Evolutionary conservation across 495 filamentous ascomycete species (phyloP).

Genomic region (Podospora bellae-mahoneyi): DNA sequence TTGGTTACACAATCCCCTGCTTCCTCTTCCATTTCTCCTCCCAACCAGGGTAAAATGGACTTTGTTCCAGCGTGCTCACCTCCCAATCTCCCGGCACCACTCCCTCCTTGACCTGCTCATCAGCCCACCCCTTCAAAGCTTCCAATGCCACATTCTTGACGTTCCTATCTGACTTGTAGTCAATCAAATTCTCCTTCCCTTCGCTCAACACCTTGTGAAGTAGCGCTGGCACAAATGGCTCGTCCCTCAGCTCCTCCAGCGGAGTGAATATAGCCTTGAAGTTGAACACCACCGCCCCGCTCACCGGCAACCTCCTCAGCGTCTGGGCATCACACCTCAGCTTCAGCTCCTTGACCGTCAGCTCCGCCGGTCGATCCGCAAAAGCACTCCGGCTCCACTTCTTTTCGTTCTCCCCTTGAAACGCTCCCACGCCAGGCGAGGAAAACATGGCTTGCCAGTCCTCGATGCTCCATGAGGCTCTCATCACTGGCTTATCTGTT

Average conservation of each 20-base stretch:
- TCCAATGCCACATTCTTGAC: constrained; percentile 73
- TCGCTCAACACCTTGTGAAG: constrained; percentile 64
- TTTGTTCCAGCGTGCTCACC: constrained; percentile 72
- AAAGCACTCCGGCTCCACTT: constrained; percentile 28
- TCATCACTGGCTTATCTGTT: constrained; percentile 72
- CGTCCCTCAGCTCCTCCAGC: constrained; percentile 65
- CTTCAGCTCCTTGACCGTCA: constrained; percentile 59
- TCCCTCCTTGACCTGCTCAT: constrained; percentile 66
- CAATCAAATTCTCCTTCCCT: constrained; percentile 71
- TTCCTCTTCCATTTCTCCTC: constrained; percentile 75
- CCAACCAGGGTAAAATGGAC: constrained; percentile 81
- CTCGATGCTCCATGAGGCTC: constrained; percentile 86
- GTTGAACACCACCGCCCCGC: constrained; percentile 76
- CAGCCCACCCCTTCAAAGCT: constrained; percentile 60
- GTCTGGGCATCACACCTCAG: constrained; percentile 95
- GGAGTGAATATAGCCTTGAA: constrained; percentile 90
- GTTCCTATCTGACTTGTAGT: constrained; percentile 86
- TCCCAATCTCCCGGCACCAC: constrained; percentile 64
- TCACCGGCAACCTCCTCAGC: constrained; percentile 73
- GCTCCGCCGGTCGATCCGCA: constrained; percentile 28
- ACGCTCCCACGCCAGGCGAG: constrained; percentile 13
- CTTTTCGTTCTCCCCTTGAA: neutral
- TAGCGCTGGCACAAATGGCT: constrained; percentile 69
- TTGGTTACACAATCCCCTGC: constrained; percentile 55
- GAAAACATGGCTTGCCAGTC: constrained; percentile 68